These are phyloP conservation scores for Ceratobasidium papillatum DNA, from an alignment of 1,284 basidiomycete genomes.

Conservation along the genomic window DNA sequence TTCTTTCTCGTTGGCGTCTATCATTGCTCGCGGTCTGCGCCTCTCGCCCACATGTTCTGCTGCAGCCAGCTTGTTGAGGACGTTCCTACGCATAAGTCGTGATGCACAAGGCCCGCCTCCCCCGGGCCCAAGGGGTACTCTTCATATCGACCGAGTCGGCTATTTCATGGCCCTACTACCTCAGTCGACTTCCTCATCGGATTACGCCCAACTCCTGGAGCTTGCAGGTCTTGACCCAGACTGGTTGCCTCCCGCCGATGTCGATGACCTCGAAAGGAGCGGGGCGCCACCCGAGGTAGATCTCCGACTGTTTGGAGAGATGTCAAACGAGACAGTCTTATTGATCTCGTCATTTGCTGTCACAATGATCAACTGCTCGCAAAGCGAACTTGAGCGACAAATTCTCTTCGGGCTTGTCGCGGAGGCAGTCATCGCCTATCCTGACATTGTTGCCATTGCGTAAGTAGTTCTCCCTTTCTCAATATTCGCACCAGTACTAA, in stretches of 20 bases:
- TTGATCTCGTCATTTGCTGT: slow-evolving; percentile 78
- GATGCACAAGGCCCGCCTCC: slow-evolving; percentile 46
- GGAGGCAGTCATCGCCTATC: slow-evolving; percentile 74
- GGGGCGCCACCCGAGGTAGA: slow-evolving; percentile 61
- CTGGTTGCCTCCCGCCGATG: slow-evolving; percentile 54
- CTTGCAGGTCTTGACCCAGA: slow-evolving; percentile 66
- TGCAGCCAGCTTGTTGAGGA: slow-evolving; percentile 65
- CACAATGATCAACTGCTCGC: slow-evolving; percentile 79
- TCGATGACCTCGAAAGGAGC: slow-evolving; percentile 61
- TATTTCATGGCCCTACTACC: slow-evolving; percentile 86
- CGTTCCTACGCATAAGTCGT: slow-evolving; percentile 60
- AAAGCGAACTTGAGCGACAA: slow-evolving; percentile 82
- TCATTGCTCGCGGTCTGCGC: slow-evolving; percentile 87
- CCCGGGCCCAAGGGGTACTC: slow-evolving; percentile 13
- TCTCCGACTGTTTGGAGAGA: slow-evolving; percentile 67
- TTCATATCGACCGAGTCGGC: slow-evolving; percentile 71
- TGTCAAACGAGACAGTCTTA: slow-evolving; percentile 73
- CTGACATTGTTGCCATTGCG: slow-evolving; percentile 78
- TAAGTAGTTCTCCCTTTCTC: slow-evolving; percentile 55
- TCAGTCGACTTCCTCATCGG: slow-evolving; percentile 64
- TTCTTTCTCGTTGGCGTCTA: slow-evolving; percentile 80
- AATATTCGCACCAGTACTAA: slow-evolving; percentile 24
- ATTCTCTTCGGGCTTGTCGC: slow-evolving; percentile 81
- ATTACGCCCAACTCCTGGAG: slow-evolving; percentile 67
- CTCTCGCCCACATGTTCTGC: slow-evolving; percentile 68